Evolutionary conservation across 2,329 filamentous ascomycete species (phyloP).

Genomic region (Colletotrichum karsti): DNA sequence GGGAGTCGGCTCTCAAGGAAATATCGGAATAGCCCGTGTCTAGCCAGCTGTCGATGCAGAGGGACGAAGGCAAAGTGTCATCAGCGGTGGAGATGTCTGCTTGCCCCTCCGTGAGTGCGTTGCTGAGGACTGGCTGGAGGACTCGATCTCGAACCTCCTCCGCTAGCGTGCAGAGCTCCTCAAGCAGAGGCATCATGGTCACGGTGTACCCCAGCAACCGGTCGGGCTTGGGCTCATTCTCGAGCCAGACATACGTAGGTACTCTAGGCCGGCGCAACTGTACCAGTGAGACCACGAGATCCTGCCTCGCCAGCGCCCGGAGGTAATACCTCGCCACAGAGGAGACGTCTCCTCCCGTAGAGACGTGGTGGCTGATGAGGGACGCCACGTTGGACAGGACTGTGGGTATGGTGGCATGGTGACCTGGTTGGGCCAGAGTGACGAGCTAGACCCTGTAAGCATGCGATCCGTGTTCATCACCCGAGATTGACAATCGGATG

Average conservation of each 20-base stretch:
- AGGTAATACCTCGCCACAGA: conserved; percentile 41
- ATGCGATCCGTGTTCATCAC: not conserved
- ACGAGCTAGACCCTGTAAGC: conserved; percentile 26
- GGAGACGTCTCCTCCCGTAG: conserved; percentile 32
- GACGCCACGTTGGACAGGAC: conserved; percentile 34
- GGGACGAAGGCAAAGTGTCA: not conserved
- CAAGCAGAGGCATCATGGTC: conserved; percentile 39
- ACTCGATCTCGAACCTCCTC: conserved; percentile 34
- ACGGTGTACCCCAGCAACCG: conserved; percentile 40
- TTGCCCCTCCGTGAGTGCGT: not conserved
- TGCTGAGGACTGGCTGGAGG: not conserved
- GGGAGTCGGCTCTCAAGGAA: conserved; percentile 29
- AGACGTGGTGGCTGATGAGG: conserved; percentile 35
- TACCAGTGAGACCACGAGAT: conserved; percentile 39
- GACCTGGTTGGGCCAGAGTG: conserved; percentile 21
- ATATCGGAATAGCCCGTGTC: not conserved
- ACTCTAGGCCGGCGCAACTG: conserved; percentile 34
- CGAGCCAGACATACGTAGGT: conserved; percentile 36
- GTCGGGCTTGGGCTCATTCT: conserved; percentile 35
- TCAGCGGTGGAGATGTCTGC: not conserved
- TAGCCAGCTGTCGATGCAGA: not conserved
- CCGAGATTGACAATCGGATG: not conserved
- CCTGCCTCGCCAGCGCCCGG: conserved; percentile 39
- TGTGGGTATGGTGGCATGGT: conserved; percentile 33
- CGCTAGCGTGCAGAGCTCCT: conserved; percentile 37